These are phyloP conservation scores for Colletotrichum endophyticum DNA, from an alignment of 2,329 filamentous ascomycete species.

Conservation along the genomic window DNA sequence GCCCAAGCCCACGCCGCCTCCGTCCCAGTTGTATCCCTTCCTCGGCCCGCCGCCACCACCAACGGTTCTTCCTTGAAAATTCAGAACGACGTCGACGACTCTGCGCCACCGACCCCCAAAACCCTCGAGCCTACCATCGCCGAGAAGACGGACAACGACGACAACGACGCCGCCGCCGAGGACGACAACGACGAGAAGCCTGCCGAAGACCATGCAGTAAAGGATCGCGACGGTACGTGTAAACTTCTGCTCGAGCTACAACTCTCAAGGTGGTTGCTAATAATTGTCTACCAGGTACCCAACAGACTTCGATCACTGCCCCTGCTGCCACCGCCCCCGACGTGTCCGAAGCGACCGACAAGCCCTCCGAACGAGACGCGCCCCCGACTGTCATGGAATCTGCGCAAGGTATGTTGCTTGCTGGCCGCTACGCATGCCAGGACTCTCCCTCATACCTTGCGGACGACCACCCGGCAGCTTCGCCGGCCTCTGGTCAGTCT, in stretches of 20 bases:
- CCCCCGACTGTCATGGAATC: not conserved
- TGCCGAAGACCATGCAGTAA: not conserved
- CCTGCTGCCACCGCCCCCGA: not conserved
- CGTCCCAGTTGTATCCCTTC: not conserved
- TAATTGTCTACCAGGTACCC: not conserved
- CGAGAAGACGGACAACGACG: not conserved
- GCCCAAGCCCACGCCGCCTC: slow-evolving; percentile 29
- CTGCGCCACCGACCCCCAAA: slow-evolving; percentile 18
- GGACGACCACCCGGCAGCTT: not conserved
- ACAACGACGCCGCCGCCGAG: not conserved
- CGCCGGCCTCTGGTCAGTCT: not conserved
- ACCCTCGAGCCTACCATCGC: not conserved
- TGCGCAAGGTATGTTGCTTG: not conserved
- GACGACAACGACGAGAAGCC: not conserved
- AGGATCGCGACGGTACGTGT: slow-evolving; percentile 2
- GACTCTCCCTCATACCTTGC: not conserved
- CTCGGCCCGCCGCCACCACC: slow-evolving; percentile 19
- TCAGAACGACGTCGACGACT: slow-evolving; percentile 16
- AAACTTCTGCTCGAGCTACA: not conserved
- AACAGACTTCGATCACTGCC: not conserved
- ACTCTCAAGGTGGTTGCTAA: not conserved
- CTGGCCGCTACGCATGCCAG: not conserved
- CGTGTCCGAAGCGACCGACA: slow-evolving; percentile 11
- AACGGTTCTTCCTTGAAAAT: slow-evolving; percentile 23
- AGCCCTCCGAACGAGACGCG: not conserved